phyloP scores from a whole-genome alignment of 78 protist species.

The Dictyostelium firmibasis region DNA sequence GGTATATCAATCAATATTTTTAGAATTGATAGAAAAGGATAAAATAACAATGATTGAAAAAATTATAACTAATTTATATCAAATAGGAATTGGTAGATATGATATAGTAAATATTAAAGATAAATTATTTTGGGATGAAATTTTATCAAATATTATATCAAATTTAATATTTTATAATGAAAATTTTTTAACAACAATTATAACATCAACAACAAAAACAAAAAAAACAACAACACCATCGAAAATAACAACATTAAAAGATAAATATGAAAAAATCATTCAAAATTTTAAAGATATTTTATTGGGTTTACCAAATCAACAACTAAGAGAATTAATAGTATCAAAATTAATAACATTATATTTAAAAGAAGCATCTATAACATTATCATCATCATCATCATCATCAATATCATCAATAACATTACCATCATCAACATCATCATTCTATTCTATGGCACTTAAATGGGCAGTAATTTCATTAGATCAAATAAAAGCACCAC shows the following conservation, averaged over 20 bases:
- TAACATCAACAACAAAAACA: too few species aligned
- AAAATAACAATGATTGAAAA: not conserved
- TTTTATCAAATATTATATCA: not conserved
- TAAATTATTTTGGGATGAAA: not conserved
- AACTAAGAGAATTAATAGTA: not conserved
- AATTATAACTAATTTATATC: not conserved
- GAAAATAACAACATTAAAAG: not conserved
- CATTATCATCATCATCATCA: not conserved
- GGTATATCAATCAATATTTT: not conserved
- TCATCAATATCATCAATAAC: too few species aligned
- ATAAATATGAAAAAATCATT: not conserved
- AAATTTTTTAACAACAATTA: not conserved
- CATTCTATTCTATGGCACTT: not conserved
- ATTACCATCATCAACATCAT: too few species aligned
- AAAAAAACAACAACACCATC: not conserved
- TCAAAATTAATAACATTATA: not conserved
- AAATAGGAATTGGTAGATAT: not conserved
- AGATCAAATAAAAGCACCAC: not conserved
- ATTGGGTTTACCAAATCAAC: not conserved
- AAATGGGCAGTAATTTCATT: not conserved
- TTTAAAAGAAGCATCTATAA: not conserved
- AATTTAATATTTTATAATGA: not conserved
- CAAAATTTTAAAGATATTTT: not conserved
- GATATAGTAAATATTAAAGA: not conserved
- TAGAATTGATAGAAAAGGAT: not conserved